Evolutionary conservation across 495 filamentous ascomycete genomes (phyloP), one percentile per base, ranked within the genome.

Genomic region (Xylaria castorea): DNA sequence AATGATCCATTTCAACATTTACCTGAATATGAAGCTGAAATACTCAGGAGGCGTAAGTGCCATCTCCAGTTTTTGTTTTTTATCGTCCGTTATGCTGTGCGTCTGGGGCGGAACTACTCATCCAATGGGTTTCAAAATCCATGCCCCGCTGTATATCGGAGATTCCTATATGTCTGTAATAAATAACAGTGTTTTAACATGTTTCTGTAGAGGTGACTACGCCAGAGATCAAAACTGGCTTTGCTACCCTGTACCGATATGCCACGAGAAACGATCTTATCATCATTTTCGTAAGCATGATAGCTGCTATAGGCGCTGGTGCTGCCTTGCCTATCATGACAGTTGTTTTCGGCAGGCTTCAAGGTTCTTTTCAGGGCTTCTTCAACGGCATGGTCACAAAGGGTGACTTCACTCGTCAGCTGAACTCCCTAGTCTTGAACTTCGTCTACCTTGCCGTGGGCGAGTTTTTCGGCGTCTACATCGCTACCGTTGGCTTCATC

Each of bases 371-470:
- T 76, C 88, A 92, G 77, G 77, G 84, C 8, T 94, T 90, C 77
- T 87, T 89, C 65, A 66, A 81, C 9, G 82, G 84, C 2, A 79
- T 72, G 0, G 82, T 87, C 11, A 73, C 81, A 9, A 85, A 86
- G 53, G 77, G 82, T 22, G 78, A 85, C 3, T 95, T 97, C 84
- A 84, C 86, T 50, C 50, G 79, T 71, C 78, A 91, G 74, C 82
- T 97, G 66, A 79, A 80, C 27, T 85, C 85, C 44, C 88, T 92
- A 72, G 92, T 94, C 32, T 80, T 97, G 22, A 98, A 97, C 77
- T 97, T 97, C 68, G 83, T 98, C 16, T 98, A 97, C 78, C 87
- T 98, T 51, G 96, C 89, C 34, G 91, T 98, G 66, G 94, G 84
- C 64, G 93, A 97, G 77, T 97, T 97, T 71, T 81, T 93, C 36